phyloP scores from a whole-genome alignment of 805 yeast genomes.

The Cyberlindnera americana region DNA sequence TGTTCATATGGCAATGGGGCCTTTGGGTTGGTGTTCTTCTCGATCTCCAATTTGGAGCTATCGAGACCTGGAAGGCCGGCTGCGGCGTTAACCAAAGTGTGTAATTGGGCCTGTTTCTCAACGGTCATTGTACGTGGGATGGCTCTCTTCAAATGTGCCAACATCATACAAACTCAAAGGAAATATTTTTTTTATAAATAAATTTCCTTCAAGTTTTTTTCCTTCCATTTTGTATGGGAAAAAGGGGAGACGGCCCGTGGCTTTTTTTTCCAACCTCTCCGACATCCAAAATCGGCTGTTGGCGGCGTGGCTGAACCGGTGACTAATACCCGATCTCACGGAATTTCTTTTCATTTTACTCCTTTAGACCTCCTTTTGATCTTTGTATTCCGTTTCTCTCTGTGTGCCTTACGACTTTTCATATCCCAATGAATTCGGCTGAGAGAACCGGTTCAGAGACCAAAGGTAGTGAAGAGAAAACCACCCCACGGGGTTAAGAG shows the following conservation, averaged over 20 bases:
- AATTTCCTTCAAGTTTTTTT: no score
- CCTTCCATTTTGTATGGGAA: no score
- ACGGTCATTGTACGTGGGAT: constrained; percentile 13
- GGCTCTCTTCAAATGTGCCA: constrained; percentile 4
- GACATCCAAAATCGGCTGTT: constrained; percentile 3
- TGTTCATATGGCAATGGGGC: constrained; percentile 54
- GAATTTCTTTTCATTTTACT: not conserved
- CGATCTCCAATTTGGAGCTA: constrained; percentile 49
- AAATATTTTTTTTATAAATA: not conserved
- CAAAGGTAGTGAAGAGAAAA: no score
- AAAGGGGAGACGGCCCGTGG: no score
- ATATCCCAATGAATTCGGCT: no score
- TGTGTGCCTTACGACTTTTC: no score
- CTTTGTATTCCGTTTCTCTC: no score
- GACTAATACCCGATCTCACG: constrained; percentile 2
- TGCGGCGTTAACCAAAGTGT: constrained; percentile 10
- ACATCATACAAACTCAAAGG: constrained; percentile 2
- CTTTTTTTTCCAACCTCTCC: not conserved
- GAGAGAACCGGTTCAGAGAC: no score
- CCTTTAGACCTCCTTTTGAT: no score
- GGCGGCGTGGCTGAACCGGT: constrained; percentile 6
- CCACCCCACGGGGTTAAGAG: no score
- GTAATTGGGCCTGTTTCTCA: not conserved
- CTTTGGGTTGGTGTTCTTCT: constrained; percentile 48
- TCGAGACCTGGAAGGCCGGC: constrained; percentile 42